Evolutionary conservation across 2,329 filamentous ascomycete species (phyloP).

Genomic region (Coniosporium tulheliwenetii): DNA sequence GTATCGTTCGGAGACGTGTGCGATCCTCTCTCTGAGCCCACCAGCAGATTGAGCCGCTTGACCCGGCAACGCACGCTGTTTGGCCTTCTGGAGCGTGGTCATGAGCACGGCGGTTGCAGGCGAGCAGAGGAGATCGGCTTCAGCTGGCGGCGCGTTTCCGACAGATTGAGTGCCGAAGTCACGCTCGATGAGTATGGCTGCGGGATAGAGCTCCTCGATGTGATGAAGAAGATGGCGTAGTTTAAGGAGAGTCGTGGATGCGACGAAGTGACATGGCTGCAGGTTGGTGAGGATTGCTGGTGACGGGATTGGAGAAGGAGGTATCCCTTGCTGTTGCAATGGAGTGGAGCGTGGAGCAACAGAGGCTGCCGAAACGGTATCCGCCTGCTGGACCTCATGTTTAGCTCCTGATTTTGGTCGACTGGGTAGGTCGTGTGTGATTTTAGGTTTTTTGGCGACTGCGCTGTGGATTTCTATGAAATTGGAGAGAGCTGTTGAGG

Average conservation of each 20-base stretch:
- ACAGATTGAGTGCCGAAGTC: slow-evolving; percentile 29
- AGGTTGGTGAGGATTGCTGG: slow-evolving; percentile 8
- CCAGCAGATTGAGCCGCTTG: slow-evolving; percentile 24
- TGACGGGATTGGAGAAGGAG: not conserved
- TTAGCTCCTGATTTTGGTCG: too few species aligned
- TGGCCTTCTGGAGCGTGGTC: slow-evolving; percentile 55
- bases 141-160: slow-evolving; percentile 16
- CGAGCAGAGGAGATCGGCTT: slow-evolving; percentile 61
- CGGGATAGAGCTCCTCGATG: slow-evolving; percentile 34
- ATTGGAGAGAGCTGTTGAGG: slow-evolving; percentile 26
- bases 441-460: slow-evolving; percentile 1
- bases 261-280: slow-evolving; percentile 27
- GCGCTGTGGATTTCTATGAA: slow-evolving; percentile 34
- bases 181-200: slow-evolving; percentile 41
- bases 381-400: slow-evolving; percentile 8
- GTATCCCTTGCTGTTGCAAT: not conserved
- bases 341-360: not conserved
- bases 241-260: slow-evolving; percentile 31
- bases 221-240: slow-evolving; percentile 32
- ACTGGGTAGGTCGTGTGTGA: not conserved
- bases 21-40: slow-evolving; percentile 38
- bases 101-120: slow-evolving; percentile 53
- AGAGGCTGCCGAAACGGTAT: not conserved
- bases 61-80: slow-evolving; percentile 56
- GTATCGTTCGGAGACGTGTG: slow-evolving; percentile 41